Conservation (phyloP, 148 eudicot species). For the Arbutus unedo region DNA sequence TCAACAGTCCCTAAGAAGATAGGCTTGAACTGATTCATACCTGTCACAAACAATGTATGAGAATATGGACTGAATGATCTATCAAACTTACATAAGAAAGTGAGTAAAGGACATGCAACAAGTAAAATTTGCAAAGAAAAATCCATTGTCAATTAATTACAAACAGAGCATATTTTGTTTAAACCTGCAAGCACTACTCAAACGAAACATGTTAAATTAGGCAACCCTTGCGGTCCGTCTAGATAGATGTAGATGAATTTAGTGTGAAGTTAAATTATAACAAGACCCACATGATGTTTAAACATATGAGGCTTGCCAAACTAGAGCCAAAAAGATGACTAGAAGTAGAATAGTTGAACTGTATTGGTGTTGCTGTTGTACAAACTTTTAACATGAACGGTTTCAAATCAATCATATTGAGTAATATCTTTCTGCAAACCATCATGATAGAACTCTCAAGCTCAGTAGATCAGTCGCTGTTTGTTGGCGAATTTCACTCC, state of each 20-base stretch:
- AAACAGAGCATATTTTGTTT: background rate
- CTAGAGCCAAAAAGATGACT: background rate
- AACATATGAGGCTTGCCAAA: background rate
- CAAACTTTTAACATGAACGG: background rate
- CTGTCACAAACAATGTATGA: constrained; percentile 28
- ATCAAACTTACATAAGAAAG: background rate
- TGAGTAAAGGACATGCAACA: background rate
- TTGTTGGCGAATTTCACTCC: background rate
- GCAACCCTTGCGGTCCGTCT: background rate
- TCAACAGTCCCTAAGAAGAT: constrained; percentile 87
- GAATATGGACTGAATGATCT: background rate
- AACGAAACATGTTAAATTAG: too few relatives aligned
- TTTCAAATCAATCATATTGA: background rate
- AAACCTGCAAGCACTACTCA: background rate
- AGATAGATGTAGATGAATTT: background rate
- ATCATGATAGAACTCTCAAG: background rate
- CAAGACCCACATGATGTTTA: background rate
- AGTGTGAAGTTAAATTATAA: background rate
- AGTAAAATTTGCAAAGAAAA: background rate
- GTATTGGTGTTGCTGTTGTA: background rate
- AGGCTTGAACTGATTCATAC: constrained; percentile 98
- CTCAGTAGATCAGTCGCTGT: background rate
- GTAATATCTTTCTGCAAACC: background rate
- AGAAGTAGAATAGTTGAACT: background rate
- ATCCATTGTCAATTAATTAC: background rate